Conservation (phyloP, 805 yeast species). For the Starmerella roubikii region DNA sequence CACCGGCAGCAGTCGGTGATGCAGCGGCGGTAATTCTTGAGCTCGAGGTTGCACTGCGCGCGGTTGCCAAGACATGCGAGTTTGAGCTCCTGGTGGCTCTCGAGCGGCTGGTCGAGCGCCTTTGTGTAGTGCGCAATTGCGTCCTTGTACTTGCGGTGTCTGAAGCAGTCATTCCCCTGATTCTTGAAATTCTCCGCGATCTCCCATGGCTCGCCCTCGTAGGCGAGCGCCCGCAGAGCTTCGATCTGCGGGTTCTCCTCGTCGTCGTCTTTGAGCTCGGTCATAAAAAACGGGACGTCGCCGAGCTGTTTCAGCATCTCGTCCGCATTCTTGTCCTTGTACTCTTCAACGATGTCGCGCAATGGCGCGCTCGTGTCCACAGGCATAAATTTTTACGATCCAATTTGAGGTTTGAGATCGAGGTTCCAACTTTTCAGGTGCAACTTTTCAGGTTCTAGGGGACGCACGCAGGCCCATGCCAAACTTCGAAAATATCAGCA, state of each 20-base stretch:
- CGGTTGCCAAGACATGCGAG: conserved; percentile 62
- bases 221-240: conserved; percentile 80
- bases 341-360: conserved; percentile 19
- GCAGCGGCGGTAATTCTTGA: conserved; percentile 72
- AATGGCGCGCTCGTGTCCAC: conserved; percentile 16
- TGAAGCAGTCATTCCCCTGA: conserved; percentile 85
- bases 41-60: conserved; percentile 82
- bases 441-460: too few species aligned
- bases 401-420: too few species aligned
- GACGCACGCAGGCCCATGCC: too few species aligned
- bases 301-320: conserved; percentile 68
- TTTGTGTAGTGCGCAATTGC: conserved; percentile 71
- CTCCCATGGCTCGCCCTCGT: conserved; percentile 92
- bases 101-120: conserved; percentile 51
- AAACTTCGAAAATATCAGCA: too few species aligned
- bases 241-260: conserved; percentile 55
- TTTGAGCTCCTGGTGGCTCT: conserved; percentile 10
- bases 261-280: conserved; percentile 46
- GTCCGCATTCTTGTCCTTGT: conserved; percentile 49
- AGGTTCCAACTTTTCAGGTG: too few species aligned
- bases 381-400: conserved; percentile 5
- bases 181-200: conserved; percentile 76
- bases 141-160: conserved; percentile 51
- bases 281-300: conserved; percentile 88
- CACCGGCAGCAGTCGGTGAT: conserved; percentile 75